Evolutionary conservation across 2,329 filamentous ascomycete genomes (phyloP), one percentile per base, ranked within the genome.

Genomic region (Penicillium sp.): DNA sequence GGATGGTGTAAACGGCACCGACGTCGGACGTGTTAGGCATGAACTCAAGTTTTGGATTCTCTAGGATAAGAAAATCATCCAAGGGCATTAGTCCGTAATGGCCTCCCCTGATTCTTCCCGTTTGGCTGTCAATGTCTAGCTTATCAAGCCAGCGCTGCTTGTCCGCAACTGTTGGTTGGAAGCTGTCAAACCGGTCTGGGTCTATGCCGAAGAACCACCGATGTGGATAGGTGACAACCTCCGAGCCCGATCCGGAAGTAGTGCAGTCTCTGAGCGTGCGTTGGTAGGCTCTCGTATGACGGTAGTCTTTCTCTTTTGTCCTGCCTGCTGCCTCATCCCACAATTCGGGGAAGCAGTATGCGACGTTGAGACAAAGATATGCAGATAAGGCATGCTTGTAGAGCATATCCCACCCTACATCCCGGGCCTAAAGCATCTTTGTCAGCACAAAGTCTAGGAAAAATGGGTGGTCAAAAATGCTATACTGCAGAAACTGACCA

Each of bases 151-250:
- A 56, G 43, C 51, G 41, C 14, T 53, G 33, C 16, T 50, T 6
- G 24, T 60, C 43, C 10, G 22, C 40, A 11, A 18, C 49, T 10
- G 2, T 19, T 6, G 16, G 9, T n/a, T 31, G 18, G 6, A 16
- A 0, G 2, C 22, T 16, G 19, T 27, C 6, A 14, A 59, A 59
- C 4, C 49, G 53, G 11, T 53, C 27, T 11, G 10, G n/a, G 7
- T 47, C 19, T 19, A 59, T 59, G 14, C 53, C 53, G 35, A 55
- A 59, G 43, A 56, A 59, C 13, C 50, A 22, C n/a, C 39, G 58
- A 33, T 50, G 44, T 7, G 36, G 43, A 35, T 56, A 53, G n/a
- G 27, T 13, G 13, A 52, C 50, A 16, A 37, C 41, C 22, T 49
- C 37, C 2, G 54, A 56, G 14, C n/a, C 18, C 6, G 10, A 16